Conservation (phyloP, 2,329 filamentous ascomycete species). For the Byssothecium circinans region DNA sequence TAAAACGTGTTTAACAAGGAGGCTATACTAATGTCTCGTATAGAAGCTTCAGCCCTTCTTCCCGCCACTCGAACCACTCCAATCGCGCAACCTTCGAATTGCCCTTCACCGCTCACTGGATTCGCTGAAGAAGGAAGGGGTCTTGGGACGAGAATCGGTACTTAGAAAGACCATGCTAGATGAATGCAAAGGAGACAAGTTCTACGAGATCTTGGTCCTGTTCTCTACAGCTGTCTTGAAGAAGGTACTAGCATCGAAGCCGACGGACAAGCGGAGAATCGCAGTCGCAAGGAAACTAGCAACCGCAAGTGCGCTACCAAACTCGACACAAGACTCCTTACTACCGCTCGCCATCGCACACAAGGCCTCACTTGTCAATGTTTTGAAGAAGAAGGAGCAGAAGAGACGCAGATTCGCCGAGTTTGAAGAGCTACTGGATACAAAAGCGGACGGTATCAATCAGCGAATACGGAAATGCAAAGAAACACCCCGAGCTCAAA, state of each 20-base stretch:
- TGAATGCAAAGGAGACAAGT: slow-evolving; percentile 88
- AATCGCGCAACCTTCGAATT: slow-evolving; percentile 86
- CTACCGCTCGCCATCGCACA: slow-evolving; percentile 73
- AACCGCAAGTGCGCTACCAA: slow-evolving; percentile 41
- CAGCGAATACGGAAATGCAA: slow-evolving; percentile 53
- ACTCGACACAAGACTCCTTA: slow-evolving; percentile 48
- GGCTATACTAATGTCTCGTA: slow-evolving; percentile 1
- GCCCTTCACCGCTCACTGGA: slow-evolving; percentile 80
- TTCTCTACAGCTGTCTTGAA: slow-evolving; percentile 85
- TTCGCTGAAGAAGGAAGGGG: slow-evolving; percentile 83
- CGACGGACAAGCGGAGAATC: slow-evolving; percentile 39
- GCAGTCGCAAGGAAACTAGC: slow-evolving; percentile 56
- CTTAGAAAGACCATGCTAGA: slow-evolving; percentile 95
- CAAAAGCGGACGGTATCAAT: slow-evolving; percentile 63
- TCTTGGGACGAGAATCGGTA: slow-evolving; percentile 75
- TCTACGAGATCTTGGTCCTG: slow-evolving; percentile 80
- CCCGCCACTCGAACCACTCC: slow-evolving; percentile 83
- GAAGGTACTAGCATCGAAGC: slow-evolving; percentile 60
- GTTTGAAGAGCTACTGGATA: slow-evolving; percentile 65
- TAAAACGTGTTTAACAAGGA: neutral
- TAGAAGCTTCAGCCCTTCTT: slow-evolving; percentile 90
- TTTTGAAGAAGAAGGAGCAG: slow-evolving; percentile 62
- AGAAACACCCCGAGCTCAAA: slow-evolving; percentile 26
- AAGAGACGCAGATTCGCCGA: slow-evolving; percentile 61
- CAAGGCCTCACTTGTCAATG: slow-evolving; percentile 63